Evolutionary conservation across 2,329 filamentous ascomycete species (phyloP), one percentile per base, ranked within the genome.

Genomic region (Talaromyces islandicus): DNA sequence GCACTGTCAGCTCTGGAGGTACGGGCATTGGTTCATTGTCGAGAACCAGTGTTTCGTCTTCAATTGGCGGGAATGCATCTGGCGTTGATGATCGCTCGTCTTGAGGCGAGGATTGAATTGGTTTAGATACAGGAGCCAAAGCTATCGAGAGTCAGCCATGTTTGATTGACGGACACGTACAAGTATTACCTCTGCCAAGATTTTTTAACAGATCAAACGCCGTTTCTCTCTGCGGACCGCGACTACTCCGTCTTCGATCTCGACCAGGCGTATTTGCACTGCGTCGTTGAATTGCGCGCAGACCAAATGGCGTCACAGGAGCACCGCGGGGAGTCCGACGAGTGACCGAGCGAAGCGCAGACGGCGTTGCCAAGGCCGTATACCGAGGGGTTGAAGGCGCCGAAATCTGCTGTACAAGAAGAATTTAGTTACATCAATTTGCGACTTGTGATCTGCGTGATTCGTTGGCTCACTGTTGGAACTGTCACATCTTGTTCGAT

Each of bases 271-370:
- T 83, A 63, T 78, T 78, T 5, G 77, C 78, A 12, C 80, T 80
- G 65, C 82, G 80, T 65, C 82, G 79, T 69, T 83, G 78, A 29
- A 83, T 73, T 10, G 82, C 82, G 48, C 80, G 76, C 59, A 84
- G 77, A 27, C 80, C 81, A 74, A 84, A 80, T 0, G 83, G 83
- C 17, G 83, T 85, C 5, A 81, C 79, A 9, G 82, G 82, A 17
- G 77, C 77, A 19, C 65, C 70, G 41, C 73, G 68, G 27, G 75
- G 73, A 32, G 73, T 77, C 48, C 65, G 68, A 62, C 73, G 69
- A 62, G 66, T 69, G 41, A 65, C 70, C 29, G 70, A 71, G 21
- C 72, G 68, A 56, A 71, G 70, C 25, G 66, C 66, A 17, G 70
- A 73, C 5, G 73, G 72, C 2, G 73, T 75, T 41, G 62, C 61